A percentile compares a stretch with the other conserved stretches of the same genome.
Conservation (phyloP, 2,329 filamentous ascomycete species). For the Phoma sp. region DNA sequence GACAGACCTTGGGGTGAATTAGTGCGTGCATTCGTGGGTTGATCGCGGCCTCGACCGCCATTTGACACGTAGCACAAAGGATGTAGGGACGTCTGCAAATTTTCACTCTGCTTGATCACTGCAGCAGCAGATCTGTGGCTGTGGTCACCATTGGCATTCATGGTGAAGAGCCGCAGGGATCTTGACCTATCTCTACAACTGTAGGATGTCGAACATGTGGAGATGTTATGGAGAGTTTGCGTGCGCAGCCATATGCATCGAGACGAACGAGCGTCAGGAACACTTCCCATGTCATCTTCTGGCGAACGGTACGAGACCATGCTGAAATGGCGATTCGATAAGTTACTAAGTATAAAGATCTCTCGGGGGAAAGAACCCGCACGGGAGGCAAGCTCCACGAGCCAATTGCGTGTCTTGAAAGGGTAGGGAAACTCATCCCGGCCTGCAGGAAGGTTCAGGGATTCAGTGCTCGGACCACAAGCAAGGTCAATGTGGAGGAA, state of each 20-base stretch:
- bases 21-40: conserved; percentile 2
- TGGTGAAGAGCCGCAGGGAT: neutral
- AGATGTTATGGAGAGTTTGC: too few relatives aligned
- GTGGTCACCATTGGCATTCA: conserved; percentile 1
- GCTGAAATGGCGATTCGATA: neutral
- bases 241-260: neutral
- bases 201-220: too few relatives aligned
- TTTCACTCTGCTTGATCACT: conserved; percentile 12
- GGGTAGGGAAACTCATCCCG: conserved; percentile 3
- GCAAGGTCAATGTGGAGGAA: conserved; percentile 10
- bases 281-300: neutral
- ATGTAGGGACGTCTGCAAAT: conserved; percentile 16
- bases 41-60: conserved; percentile 1
- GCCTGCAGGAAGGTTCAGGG: conserved; percentile 5
- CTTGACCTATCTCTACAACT: too few relatives aligned
- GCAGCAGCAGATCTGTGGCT: conserved; percentile 1
- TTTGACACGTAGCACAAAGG: conserved; percentile 17
- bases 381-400: conserved; percentile 5
- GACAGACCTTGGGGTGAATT: conserved; percentile 3
- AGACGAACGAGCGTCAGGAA: neutral
- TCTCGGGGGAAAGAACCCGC: conserved; percentile 7
- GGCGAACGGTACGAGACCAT: conserved; percentile 1
- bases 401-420: conserved; percentile 1
- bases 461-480: conserved; percentile 10
- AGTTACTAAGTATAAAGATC: neutral